These are phyloP conservation scores for Aspergillus ibericus DNA, from an alignment of 2,329 filamentous ascomycete genomes.

Conservation along the genomic window DNA sequence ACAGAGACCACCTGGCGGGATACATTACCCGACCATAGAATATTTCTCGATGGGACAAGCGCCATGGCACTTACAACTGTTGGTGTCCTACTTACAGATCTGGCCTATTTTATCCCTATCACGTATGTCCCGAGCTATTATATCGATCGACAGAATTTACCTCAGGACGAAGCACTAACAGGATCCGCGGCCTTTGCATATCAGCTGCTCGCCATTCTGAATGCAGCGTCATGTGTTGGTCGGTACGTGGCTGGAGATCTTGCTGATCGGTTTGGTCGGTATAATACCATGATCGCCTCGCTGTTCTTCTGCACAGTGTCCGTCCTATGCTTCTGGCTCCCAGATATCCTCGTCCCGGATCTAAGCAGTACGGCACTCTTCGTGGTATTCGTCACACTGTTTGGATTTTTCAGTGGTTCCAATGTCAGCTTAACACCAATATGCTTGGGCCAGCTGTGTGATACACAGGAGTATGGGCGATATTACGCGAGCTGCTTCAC, in stretches of 20 bases:
- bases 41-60: slow-evolving; percentile 20
- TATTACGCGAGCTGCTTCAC: slow-evolving; percentile 37
- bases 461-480: slow-evolving; percentile 42
- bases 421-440: slow-evolving; percentile 41
- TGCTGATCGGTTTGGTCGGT: slow-evolving; percentile 29
- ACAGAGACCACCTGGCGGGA: slow-evolving; percentile 17
- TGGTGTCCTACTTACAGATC: slow-evolving; percentile 27
- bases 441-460: slow-evolving; percentile 50
- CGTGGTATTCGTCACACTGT: slow-evolving; percentile 19
- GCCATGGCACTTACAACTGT: slow-evolving; percentile 18
- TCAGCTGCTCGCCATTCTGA: slow-evolving; percentile 27
- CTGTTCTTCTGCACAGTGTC: slow-evolving; percentile 20
- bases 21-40: slow-evolving; percentile 15
- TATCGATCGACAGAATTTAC: slow-evolving; percentile 10
- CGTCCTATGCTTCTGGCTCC: slow-evolving; percentile 26
- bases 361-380: background rate
- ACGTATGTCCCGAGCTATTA: slow-evolving; percentile 30
- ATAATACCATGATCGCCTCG: slow-evolving; percentile 29
- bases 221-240: slow-evolving; percentile 25
- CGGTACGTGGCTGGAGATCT: slow-evolving; percentile 25
- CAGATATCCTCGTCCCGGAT: background rate
- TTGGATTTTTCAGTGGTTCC: slow-evolving; percentile 40
- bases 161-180: background rate
- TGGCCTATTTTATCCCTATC: slow-evolving; percentile 28
- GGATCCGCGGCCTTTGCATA: slow-evolving; percentile 23